Evolutionary conservation across 805 yeast genomes (phyloP).

Genomic region (Soucietia sequanensis): DNA sequence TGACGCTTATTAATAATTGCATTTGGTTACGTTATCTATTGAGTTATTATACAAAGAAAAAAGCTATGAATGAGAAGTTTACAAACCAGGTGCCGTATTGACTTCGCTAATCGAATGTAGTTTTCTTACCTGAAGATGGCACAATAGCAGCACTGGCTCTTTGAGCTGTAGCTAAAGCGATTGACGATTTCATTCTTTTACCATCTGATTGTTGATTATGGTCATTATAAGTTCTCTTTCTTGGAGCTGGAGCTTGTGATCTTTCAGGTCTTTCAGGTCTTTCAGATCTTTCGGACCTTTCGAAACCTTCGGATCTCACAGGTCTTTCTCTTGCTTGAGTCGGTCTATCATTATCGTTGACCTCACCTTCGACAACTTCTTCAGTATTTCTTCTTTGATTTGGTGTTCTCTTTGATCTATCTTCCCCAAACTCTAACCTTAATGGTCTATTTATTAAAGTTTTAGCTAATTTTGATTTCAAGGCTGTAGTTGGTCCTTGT

Average conservation of each 20-base stretch:
- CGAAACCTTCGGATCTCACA: no score
- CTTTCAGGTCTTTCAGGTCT: conserved; percentile 4
- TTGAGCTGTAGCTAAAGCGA: conserved; percentile 84
- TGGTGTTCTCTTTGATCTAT: conserved; percentile 77
- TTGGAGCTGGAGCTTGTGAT: conserved; percentile 10
- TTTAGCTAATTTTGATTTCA: conserved; percentile 66
- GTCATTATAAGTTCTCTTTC: conserved; percentile 3
- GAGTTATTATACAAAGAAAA: no score
- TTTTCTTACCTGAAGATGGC: conserved; percentile 85
- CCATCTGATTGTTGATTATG: conserved; percentile 29
- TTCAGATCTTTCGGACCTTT: conserved; percentile 1
- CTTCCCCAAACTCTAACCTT: conserved; percentile 93
- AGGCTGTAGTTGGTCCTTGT: conserved; percentile 78
- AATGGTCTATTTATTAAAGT: conserved; percentile 70
- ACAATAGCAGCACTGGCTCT: conserved; percentile 89
- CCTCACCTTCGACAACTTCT: conserved; percentile 7
- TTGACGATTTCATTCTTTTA: conserved; percentile 68
- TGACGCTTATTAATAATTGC: no score
- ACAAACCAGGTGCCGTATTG: no score
- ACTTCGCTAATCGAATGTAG: conserved; percentile 60
- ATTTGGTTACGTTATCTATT: no score
- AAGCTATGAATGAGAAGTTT: no score
- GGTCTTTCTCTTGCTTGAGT: conserved; percentile 12
- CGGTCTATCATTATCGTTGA: conserved; percentile 2
- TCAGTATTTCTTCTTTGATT: conserved; percentile 19